phyloP scores from a whole-genome alignment of 352 stramenopile species.

The Phytophthora pini region DNA sequence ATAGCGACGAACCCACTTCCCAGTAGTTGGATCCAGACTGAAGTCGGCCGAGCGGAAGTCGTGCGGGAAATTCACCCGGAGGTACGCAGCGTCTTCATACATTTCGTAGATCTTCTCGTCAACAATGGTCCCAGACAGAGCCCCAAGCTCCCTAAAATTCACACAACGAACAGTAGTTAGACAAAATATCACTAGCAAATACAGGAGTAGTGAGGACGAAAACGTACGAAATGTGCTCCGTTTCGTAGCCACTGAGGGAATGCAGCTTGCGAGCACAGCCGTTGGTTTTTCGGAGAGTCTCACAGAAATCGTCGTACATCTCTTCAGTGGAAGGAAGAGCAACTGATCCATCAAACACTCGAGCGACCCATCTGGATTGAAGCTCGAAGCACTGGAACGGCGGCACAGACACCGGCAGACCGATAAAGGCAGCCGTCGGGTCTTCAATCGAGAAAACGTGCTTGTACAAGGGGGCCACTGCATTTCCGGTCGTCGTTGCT shows the following conservation, averaged over 20 bases:
- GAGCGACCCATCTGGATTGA: slow-evolving; percentile 1
- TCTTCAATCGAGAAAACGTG: slow-evolving; percentile 1
- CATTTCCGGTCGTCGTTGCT: background rate
- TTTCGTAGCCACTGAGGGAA: background rate
- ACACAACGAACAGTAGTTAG: background rate
- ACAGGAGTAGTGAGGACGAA: background rate
- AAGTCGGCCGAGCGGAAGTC: background rate
- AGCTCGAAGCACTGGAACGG: slow-evolving; percentile 4
- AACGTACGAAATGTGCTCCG: background rate
- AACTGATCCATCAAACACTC: background rate
- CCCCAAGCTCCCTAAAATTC: background rate
- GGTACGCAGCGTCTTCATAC: background rate
- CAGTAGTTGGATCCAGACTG: background rate
- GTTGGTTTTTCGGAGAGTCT: background rate
- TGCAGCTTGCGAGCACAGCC: background rate
- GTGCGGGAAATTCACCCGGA: background rate
- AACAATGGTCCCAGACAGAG: background rate
- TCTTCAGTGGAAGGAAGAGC: background rate
- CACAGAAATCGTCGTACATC: background rate
- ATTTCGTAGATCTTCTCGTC: background rate
- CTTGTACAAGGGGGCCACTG: background rate
- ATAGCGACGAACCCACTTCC: slow-evolving; percentile 1
- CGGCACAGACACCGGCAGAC: background rate
- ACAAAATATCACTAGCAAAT: background rate
- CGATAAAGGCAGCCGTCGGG: background rate